These are phyloP conservation scores for Ustilago trichophora DNA, from an alignment of 1,284 basidiomycete species.

Conservation along the genomic window DNA sequence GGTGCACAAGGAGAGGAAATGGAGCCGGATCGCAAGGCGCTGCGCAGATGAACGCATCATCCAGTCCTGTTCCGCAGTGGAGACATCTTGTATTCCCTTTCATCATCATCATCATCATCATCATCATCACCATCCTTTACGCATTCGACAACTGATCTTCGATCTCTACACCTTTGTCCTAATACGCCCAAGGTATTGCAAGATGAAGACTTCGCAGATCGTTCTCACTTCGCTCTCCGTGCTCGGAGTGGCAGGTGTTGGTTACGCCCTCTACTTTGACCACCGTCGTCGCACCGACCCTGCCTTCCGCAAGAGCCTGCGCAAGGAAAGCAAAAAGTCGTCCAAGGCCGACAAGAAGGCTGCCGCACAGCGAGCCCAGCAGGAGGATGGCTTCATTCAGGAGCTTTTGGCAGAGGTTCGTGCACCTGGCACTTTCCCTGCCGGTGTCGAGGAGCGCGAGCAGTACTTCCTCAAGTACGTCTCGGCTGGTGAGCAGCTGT, in stretches of 20 bases:
- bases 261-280: conserved; percentile 80
- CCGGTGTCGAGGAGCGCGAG: conserved; percentile 73
- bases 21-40: too few species aligned
- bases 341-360: conserved; percentile 73
- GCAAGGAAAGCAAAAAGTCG: conserved; percentile 73
- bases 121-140: neutral
- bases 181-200: neutral
- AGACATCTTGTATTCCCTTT: neutral
- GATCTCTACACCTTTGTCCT: neutral
- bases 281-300: conserved; percentile 88
- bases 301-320: conserved; percentile 87
- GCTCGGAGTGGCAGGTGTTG: conserved; percentile 53
- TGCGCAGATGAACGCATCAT: conserved; percentile 14
- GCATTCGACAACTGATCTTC: neutral
- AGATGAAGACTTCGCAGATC: conserved; percentile 50
- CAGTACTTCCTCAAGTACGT: conserved; percentile 86
- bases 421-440: conserved; percentile 68
- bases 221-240: conserved; percentile 49
- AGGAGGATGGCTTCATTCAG: conserved; percentile 53
- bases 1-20: neutral
- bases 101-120: neutral
- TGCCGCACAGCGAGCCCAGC: conserved; percentile 64
- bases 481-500: conserved; percentile 84
- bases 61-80: conserved; percentile 6
- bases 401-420: conserved; percentile 48